Evolutionary conservation across 2,329 filamentous ascomycete genomes (phyloP), one percentile per base, ranked within the genome.

Genomic region (Fusarium dlaminii): DNA sequence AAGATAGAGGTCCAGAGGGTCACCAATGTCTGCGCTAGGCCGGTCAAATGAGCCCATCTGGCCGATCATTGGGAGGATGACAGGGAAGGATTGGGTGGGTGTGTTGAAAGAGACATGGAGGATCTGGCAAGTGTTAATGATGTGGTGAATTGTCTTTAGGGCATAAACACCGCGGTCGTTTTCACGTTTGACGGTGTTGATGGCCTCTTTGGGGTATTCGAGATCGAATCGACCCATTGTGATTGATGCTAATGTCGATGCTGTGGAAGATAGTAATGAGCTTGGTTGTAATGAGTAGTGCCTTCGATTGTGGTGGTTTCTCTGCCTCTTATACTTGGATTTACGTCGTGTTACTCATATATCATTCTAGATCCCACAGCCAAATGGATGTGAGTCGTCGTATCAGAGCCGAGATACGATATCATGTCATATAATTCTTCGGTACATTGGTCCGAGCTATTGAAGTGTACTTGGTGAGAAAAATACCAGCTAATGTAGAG

Each of bases 11-110:
- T 95, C 91, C 10, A 94, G 86, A 0, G 91, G 90, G 73, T 94
- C 91, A 57, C 88, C 86, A 24, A 88, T 81, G 59, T 87, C 86
- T 22, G 90, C 86, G 61, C 88, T 91, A 10, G 91, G 91, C 0
- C 85, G 83, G 14, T 86, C 86, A 80, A 92, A 96, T 30, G 91
- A 93, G 18, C 90, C 93, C 87, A 96, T 93, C 77, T 93, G 91
- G 58, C 93, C 94, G 77, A 97, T 93, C 94, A 97, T 96, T 70
- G 94, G 94, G 5, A 97, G 87, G 61, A 92, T 91, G 58, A 90
- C 89, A 8, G 94, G 94, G 79, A 95, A 96, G 2, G 92, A 91
- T 60, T 90, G 89, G 49, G 86, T 83, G 1, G 87, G 84, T 9
- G 87, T 83, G 57, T 87, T 89, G 87, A 97, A 97, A 72, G 94